phyloP scores from a whole-genome alignment of 202 grass and related monocot genomes.

The Brachypodium distachyon region DNA sequence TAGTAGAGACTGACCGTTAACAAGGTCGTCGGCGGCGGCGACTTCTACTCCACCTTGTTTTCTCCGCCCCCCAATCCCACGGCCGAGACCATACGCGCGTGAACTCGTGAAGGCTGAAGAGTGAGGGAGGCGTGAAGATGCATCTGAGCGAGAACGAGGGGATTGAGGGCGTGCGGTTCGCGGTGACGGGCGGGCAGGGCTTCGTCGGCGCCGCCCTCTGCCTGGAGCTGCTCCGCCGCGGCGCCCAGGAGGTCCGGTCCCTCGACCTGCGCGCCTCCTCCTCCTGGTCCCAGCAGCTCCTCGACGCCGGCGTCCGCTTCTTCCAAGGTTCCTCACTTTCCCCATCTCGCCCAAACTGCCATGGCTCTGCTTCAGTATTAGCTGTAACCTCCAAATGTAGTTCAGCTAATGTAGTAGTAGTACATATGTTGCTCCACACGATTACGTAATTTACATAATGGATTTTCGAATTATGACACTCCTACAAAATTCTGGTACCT shows the following conservation, averaged over 20 bases:
- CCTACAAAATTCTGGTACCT: not conserved
- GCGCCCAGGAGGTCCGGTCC: slow-evolving; percentile 72
- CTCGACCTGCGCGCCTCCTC: slow-evolving; percentile 59
- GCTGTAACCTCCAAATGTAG: not conserved
- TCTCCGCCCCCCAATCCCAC: not conserved
- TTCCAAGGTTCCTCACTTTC: slow-evolving; percentile 34
- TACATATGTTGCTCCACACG: not conserved
- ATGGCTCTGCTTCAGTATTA: not conserved
- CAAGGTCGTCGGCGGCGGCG: not conserved
- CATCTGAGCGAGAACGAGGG: slow-evolving; percentile 59
- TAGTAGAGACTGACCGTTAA: not conserved
- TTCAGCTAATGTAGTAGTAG: not conserved
- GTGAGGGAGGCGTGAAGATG: not conserved
- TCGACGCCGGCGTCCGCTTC: slow-evolving; percentile 42
- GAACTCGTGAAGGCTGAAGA: too few species aligned
- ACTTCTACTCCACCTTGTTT: not conserved
- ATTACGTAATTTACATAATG: not conserved
- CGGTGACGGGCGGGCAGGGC: slow-evolving; percentile 69
- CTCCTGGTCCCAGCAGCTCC: slow-evolving; percentile 47
- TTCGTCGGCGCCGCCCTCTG: slow-evolving; percentile 72
- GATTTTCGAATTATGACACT: not conserved
- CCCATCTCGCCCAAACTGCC: not conserved
- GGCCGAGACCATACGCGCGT: too few species aligned
- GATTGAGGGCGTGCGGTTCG: slow-evolving; percentile 58
- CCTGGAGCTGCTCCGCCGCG: slow-evolving; percentile 66